phyloP scores from a whole-genome alignment of 1,139 yeast genomes.

The Candida sanyaensis region DNA sequence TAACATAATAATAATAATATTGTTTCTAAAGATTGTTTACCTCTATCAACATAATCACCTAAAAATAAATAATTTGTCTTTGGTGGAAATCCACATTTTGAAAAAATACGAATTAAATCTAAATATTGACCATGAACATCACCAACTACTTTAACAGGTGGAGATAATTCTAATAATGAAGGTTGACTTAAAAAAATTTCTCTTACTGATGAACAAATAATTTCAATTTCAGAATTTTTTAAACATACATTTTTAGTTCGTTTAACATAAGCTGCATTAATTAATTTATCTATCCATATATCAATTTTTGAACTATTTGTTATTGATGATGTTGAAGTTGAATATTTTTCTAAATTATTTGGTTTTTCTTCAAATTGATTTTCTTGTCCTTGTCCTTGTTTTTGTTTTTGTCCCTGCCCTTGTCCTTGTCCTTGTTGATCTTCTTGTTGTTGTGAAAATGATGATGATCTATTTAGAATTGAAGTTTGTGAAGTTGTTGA shows the following conservation, averaged over 20 bases:
- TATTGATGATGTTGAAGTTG: conserved; percentile 16
- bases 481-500: conserved; percentile 24
- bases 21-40: conserved; percentile 81
- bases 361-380: conserved; percentile 7
- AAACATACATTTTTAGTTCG: conserved; percentile 86
- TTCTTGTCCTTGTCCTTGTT: conserved; percentile 9
- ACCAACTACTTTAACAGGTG: conserved; percentile 86
- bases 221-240: conserved; percentile 83
- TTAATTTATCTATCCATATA: conserved; percentile 80
- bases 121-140: conserved; percentile 86
- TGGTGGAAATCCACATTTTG: conserved; percentile 81
- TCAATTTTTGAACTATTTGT: conserved; percentile 67
- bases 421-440: too few species aligned
- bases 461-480: conserved; percentile 9
- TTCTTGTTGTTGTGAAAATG: conserved; percentile 2
- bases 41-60: conserved; percentile 88
- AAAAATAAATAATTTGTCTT: conserved; percentile 74
- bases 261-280: conserved; percentile 94
- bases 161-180: conserved; percentile 68
- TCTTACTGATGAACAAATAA: conserved; percentile 81
- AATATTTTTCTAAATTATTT: conserved; percentile 8
- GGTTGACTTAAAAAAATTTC: conserved; percentile 78
- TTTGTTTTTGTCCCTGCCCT: too few species aligned
- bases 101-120: conserved; percentile 73
- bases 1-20: conserved; percentile 69